Conservation (phyloP, 169 alveolate genomes). For the Plasmodium ovale region DNA sequence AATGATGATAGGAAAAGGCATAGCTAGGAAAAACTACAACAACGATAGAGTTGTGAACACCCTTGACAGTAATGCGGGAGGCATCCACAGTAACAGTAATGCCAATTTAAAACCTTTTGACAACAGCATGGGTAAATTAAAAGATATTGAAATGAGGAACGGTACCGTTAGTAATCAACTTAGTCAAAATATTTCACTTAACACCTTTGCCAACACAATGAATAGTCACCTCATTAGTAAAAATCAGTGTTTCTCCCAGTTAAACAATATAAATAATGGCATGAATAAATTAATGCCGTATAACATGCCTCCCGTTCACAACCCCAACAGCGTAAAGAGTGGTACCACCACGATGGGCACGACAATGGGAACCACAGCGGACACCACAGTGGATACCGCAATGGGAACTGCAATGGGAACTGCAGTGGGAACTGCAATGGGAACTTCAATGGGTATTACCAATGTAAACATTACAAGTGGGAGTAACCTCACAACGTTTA, state of each 20-base stretch:
- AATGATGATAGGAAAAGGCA: neutral
- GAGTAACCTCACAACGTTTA: constrained; percentile 4
- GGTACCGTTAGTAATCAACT: neutral
- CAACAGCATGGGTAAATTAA: neutral
- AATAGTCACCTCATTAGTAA: constrained; percentile 10
- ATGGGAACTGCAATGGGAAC: neutral
- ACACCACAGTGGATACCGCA: too few species aligned
- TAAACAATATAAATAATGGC: constrained; percentile 3
- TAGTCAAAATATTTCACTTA: constrained; percentile 22
- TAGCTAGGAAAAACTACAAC: neutral
- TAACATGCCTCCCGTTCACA: too few species aligned
- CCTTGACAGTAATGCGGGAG: neutral
- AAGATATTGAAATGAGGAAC: neutral
- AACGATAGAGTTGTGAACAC: neutral
- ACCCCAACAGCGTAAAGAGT: too few species aligned
- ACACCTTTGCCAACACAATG: constrained; percentile 21
- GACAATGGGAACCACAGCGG: neutral
- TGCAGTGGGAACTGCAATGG: neutral
- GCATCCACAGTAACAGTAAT: neutral
- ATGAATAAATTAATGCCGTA: too few species aligned
- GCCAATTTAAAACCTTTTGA: constrained; percentile 11
- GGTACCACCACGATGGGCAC: too few species aligned
- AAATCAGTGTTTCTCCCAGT: too few species aligned
- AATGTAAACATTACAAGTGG: neutral
- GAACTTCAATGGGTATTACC: constrained; percentile 7